Evolutionary conservation across 1,284 basidiomycete species (phyloP).

Genomic region (Coniophora puteana): DNA sequence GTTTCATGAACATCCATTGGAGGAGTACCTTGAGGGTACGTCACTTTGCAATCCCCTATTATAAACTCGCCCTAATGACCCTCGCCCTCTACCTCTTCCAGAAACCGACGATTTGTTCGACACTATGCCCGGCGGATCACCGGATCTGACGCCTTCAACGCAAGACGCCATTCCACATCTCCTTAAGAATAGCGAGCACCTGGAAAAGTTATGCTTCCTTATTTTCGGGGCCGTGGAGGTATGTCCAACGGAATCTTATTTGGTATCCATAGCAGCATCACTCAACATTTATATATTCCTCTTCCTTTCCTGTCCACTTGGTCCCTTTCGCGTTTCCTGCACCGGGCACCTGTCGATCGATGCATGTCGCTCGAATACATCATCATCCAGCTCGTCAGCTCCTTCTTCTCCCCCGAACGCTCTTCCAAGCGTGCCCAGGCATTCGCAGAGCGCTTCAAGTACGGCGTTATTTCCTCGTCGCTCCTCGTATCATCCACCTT

Average conservation of each 20-base stretch:
- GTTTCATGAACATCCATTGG: conserved; percentile 74
- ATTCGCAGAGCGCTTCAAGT: conserved; percentile 80
- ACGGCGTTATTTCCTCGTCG: conserved; percentile 79
- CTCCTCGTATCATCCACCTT: conserved; percentile 56
- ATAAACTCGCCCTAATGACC: conserved; percentile 9
- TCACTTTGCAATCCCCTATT: conserved; percentile 9
- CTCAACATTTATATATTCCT: conserved; percentile 10
- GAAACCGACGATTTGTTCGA: conserved; percentile 54
- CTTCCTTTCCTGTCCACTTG: background rate
- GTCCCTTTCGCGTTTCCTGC: conserved; percentile 1
- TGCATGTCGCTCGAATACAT: conserved; percentile 15
- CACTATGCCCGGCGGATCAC: conserved; percentile 33
- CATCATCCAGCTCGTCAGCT: conserved; percentile 29
- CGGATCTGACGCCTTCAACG: conserved; percentile 19
- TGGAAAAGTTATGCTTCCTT: conserved; percentile 24
- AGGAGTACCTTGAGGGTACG: conserved; percentile 68
- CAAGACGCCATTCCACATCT: conserved; percentile 9
- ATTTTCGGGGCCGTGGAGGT: conserved; percentile 22
- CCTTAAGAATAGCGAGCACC: conserved; percentile 18
- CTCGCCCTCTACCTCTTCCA: conserved; percentile 23
- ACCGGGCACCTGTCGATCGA: conserved; percentile 13
- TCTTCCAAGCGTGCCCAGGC: conserved; percentile 31
- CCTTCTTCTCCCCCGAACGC: conserved; percentile 21
- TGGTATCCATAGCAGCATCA: conserved; percentile 9
- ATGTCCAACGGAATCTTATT: conserved; percentile 7